Percentiles rank a stretch among this genome's conserved stretches.
phyloP scores from a whole-genome alignment of 2,329 filamentous ascomycete genomes.

The Fusarium burgessii region DNA sequence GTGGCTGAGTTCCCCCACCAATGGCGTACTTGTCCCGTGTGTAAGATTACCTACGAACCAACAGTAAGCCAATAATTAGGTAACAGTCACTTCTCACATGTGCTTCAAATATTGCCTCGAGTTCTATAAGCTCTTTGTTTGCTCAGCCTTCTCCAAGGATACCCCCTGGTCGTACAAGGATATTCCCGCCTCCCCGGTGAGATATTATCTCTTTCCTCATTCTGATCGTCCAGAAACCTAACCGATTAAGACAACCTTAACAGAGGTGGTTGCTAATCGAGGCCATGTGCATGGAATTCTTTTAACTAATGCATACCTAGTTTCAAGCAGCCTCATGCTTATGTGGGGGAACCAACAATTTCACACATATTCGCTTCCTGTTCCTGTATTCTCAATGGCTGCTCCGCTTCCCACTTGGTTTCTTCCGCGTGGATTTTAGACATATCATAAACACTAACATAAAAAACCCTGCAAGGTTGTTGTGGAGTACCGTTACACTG shows the following conservation, averaged over 20 bases:
- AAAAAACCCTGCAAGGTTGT: background rate
- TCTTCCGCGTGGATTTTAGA: background rate
- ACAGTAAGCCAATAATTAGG: background rate
- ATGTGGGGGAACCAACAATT: background rate
- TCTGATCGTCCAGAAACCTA: background rate
- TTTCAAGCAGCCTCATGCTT: slow-evolving; percentile 5
- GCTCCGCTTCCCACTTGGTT: background rate
- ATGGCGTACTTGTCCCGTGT: background rate
- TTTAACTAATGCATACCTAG: background rate
- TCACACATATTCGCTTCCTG: background rate
- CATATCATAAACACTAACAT: slow-evolving; percentile 8
- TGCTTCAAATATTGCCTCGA: background rate
- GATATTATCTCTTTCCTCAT: slow-evolving; percentile 18
- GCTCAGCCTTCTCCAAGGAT: background rate
- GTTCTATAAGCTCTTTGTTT: background rate
- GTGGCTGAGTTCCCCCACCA: background rate
- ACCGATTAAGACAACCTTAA: background rate
- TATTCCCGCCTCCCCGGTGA: background rate
- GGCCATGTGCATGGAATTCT: background rate
- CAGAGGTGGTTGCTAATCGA: background rate
- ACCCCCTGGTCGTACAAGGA: background rate
- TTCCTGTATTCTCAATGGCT: background rate
- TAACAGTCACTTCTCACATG: slow-evolving; percentile 17
- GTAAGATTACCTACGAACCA: background rate
- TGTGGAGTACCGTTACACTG: slow-evolving; percentile 2